Evolutionary conservation across 805 yeast species (phyloP).

Genomic region (Yarrowia bubula): DNA sequence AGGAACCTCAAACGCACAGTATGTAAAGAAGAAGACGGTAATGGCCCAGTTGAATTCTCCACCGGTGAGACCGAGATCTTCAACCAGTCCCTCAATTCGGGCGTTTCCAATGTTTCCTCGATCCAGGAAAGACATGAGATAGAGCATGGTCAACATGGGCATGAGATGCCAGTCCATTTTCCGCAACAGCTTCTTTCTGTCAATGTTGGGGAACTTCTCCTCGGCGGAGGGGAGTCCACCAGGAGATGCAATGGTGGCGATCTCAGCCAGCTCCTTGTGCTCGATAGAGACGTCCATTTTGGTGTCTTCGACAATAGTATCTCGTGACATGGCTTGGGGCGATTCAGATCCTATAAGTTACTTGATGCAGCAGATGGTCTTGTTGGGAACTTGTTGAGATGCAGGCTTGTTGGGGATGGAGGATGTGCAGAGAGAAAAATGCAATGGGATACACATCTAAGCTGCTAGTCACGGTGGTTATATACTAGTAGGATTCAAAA

Average conservation of each 20-base stretch:
- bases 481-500: neutral
- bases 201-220: constrained; percentile 29
- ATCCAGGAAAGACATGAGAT: constrained; percentile 51
- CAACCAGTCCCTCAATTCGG: constrained; percentile 50
- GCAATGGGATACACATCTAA: neutral
- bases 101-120: constrained; percentile 56
- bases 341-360: neutral
- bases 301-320: neutral
- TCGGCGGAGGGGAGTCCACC: neutral
- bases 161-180: constrained; percentile 47
- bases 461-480: neutral
- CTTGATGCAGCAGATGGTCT: neutral
- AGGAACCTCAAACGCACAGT: constrained; percentile 35
- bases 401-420: neutral
- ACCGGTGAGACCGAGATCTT: constrained; percentile 40
- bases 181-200: constrained; percentile 34
- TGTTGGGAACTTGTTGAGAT: neutral
- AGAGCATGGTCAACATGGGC: constrained; percentile 49
- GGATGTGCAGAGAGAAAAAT: neutral
- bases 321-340: neutral
- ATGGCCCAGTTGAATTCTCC: constrained; percentile 41
- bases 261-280: constrained; percentile 9
- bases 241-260: neutral
- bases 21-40: constrained; percentile 43
- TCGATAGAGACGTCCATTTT: neutral